phyloP scores from a whole-genome alignment of 2,329 filamentous ascomycete species.

The Cladosporium sp. region DNA sequence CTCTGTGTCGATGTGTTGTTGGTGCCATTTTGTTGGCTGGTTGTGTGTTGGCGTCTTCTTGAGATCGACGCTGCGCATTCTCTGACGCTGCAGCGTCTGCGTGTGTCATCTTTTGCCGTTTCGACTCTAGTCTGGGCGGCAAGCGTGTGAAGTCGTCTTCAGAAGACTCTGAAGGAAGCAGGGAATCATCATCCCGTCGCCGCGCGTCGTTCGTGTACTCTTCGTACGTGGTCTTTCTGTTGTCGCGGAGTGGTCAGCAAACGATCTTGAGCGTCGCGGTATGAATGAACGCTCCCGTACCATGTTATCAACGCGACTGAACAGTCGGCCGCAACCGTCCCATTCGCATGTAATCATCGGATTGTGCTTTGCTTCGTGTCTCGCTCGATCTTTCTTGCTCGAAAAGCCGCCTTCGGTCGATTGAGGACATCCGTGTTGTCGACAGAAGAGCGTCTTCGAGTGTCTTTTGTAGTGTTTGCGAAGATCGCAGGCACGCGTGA shows the following conservation, averaged over 20 bases:
- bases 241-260: constrained; percentile 9
- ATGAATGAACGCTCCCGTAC: constrained; percentile 29
- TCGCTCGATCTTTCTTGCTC: constrained; percentile 58
- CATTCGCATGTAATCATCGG: constrained; percentile 57
- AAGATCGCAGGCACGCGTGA: constrained; percentile 57
- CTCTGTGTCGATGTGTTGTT: too few relatives aligned
- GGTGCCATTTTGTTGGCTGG: constrained; percentile 1
- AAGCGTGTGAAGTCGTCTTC: too few relatives aligned
- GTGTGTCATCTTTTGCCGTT: neutral
- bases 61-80: too few relatives aligned
- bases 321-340: constrained; percentile 54
- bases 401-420: constrained; percentile 55
- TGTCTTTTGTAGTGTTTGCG: constrained; percentile 61
- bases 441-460: constrained; percentile 58
- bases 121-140: too few relatives aligned
- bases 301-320: constrained; percentile 62
- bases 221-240: constrained; percentile 23
- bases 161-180: too few relatives aligned
- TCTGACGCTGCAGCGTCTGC: neutral
- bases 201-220: constrained; percentile 20
- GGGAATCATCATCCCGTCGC: constrained; percentile 6
- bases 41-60: neutral
- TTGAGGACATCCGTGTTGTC: constrained; percentile 55
- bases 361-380: constrained; percentile 61
- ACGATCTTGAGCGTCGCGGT: neutral